These are phyloP conservation scores for Aspergillus uvarum DNA, from an alignment of 2,329 filamentous ascomycete genomes.

Conservation along the genomic window DNA sequence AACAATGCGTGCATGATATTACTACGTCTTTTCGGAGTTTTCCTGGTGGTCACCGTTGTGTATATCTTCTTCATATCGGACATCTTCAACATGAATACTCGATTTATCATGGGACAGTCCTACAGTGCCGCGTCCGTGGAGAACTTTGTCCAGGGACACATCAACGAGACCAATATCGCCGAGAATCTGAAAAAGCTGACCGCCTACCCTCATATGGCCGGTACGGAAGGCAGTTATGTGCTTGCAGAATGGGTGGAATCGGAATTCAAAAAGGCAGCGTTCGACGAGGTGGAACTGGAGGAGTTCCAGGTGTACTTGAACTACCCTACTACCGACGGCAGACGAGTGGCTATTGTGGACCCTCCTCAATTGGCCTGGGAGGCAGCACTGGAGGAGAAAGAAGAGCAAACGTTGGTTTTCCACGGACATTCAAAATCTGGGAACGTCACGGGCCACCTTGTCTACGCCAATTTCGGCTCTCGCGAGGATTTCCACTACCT, in stretches of 20 bases:
- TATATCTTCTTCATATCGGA: conserved; percentile 86
- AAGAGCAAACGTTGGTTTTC: conserved; percentile 74
- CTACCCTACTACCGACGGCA: conserved; percentile 75
- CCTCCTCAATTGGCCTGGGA: conserved; percentile 69
- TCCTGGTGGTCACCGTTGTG: conserved; percentile 72
- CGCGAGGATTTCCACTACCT: conserved; percentile 77
- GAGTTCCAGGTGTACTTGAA: conserved; percentile 89
- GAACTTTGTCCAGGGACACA: conserved; percentile 68
- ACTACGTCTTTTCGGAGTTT: conserved; percentile 70
- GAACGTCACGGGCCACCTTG: conserved; percentile 78
- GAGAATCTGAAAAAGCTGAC: conserved; percentile 76
- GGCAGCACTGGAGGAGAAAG: conserved; percentile 79
- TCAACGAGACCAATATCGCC: conserved; percentile 68
- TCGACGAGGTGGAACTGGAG: conserved; percentile 75
- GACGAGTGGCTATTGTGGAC: conserved; percentile 77
- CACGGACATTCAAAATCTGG: conserved; percentile 87
- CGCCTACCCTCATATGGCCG: conserved; percentile 83
- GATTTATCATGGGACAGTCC: conserved; percentile 64
- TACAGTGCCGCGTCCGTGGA: conserved; percentile 84
- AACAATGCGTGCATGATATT: conserved; percentile 64
- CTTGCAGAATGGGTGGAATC: conserved; percentile 81
- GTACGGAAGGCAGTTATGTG: conserved; percentile 88
- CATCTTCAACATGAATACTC: conserved; percentile 68
- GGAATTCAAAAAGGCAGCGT: conserved; percentile 67
- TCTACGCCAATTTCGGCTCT: conserved; percentile 92